Base-by-base conservation (phyloP, 768 basidiomycete genomes). In the Macrolepiota albuminosa region DNA sequence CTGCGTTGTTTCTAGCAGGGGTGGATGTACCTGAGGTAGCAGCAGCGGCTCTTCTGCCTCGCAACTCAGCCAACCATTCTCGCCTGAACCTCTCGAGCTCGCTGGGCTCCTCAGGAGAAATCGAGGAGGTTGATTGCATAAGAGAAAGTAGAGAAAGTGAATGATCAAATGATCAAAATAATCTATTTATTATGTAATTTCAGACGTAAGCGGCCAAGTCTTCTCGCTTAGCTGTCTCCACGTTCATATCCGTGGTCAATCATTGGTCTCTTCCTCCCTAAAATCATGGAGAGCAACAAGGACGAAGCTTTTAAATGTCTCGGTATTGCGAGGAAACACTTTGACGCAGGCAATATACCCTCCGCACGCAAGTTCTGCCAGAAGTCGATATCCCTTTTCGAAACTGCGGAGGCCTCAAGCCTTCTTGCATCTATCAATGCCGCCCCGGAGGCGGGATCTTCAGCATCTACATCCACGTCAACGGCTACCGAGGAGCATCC, bases 221-320 rank as follows among this genome's bases (percentile, higher is more conserved):
- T 26, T 45, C 43, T 51, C 57, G 49, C 52, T 57, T 54, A 63
- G 50, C 37, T 63, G 64, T 63, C 68, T 60, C 64, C 70, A 61
- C 64, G 58, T 61, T 13, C 60, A 46, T 40, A 57, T 59, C 48
- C 51, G 48, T 58, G 58, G 50, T 47, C 53, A 51, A 60, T 62
- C 33, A 39, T 34, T 43, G 33, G 33, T 31, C 56, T 51, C 58
- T 52, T 61, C 46, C 55, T 46, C 18, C 29, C 31, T n/a, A 29
- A 33, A 50, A 24, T 26, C 2, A 90, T 91, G 89, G 89, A 91
- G 72, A 87, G 88, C 73, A 96, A 96, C 79, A 91, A 85, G 66
- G 93, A 96, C 69, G 93, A 96, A 73, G 93, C 93, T 39, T 71
- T 88, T 59, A 86, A 89, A 66, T 93, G 91, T 69, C 81, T 96